These are phyloP conservation scores for Bothriochloa decipiens DNA, from an alignment of 176 grass and related monocot species.

Conservation along the genomic window DNA sequence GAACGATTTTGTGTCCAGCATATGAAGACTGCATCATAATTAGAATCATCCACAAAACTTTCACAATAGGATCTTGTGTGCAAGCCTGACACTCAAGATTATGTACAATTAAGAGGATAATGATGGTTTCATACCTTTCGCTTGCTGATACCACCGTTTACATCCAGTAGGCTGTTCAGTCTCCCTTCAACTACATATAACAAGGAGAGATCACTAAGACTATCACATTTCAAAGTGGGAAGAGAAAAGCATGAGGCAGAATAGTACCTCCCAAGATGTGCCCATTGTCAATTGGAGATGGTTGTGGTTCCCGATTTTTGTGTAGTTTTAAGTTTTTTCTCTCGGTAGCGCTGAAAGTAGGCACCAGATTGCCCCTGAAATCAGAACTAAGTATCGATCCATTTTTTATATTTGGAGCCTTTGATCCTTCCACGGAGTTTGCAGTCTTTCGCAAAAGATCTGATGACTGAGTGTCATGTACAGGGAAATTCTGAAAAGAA, in stretches of 20 bases:
- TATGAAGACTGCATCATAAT: background rate
- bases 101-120: conserved; percentile 16
- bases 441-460: conserved; percentile 38
- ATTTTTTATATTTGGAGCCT: conserved; percentile 40
- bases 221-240: conserved; percentile 8
- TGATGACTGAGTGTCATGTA: conserved; percentile 22
- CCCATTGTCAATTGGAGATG: conserved; percentile 38
- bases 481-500: conserved; percentile 46
- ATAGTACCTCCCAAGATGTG: conserved; percentile 70
- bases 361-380: conserved; percentile 11
- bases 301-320: conserved; percentile 37
- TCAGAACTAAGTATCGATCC: conserved; percentile 27
- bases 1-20: conserved; percentile 7
- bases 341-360: conserved; percentile 36
- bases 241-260: conserved; percentile 25
- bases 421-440: conserved; percentile 1
- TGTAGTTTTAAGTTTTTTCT: conserved; percentile 46
- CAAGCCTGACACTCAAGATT: background rate
- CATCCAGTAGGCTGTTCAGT: conserved; percentile 78
- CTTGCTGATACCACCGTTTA: conserved; percentile 79
- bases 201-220: conserved; percentile 36
- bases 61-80: conserved; percentile 23
- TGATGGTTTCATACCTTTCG: conserved; percentile 65
- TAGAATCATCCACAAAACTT: conserved; percentile 18
- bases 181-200: conserved; percentile 75